Percentiles rank a stretch among this genome's conserved stretches.
These are phyloP conservation scores for Neurospora sp. DNA, from an alignment of 495 filamentous ascomycete genomes.

Conservation along the genomic window DNA sequence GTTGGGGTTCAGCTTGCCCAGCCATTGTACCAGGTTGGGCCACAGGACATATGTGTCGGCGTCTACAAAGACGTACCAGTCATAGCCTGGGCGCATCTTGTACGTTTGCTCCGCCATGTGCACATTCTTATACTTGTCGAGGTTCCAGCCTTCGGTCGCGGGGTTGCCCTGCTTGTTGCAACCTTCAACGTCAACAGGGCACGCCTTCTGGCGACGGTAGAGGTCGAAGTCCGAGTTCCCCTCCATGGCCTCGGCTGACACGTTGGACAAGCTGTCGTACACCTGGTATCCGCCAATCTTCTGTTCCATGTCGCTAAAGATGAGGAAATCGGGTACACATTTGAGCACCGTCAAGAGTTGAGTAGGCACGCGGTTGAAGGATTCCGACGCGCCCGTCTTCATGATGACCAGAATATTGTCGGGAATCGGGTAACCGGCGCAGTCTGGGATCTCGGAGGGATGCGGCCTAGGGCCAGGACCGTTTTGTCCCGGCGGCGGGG, in stretches of 20 bases:
- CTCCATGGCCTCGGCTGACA: conserved; percentile 22
- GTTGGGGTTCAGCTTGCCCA: conserved; percentile 37
- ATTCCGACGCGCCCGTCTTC: conserved; percentile 48
- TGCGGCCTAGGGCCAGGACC: conserved; percentile 1
- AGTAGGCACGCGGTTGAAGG: conserved; percentile 41
- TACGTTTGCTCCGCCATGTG: conserved; percentile 36
- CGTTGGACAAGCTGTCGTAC: conserved; percentile 42
- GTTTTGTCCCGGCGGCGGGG: neutral
- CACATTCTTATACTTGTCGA: conserved; percentile 40
- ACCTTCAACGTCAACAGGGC: conserved; percentile 28
- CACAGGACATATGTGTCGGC: conserved; percentile 59
- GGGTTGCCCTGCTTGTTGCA: conserved; percentile 27
- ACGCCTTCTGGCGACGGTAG: conserved; percentile 39
- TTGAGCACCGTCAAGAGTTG: conserved; percentile 44
- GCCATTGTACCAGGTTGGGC: conserved; percentile 49
- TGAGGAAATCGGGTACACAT: conserved; percentile 42
- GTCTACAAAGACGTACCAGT: conserved; percentile 64
- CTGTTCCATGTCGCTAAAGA: conserved; percentile 50
- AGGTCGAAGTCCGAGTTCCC: conserved; percentile 43
- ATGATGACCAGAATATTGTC: conserved; percentile 38
- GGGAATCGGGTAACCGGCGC: conserved; percentile 27
- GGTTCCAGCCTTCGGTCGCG: conserved; percentile 34
- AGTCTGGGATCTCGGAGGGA: conserved; percentile 10
- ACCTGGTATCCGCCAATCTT: conserved; percentile 36
- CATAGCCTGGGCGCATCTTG: conserved; percentile 35